phyloP scores from a whole-genome alignment of 176 grass and related monocot species.

The Elaeis guineensis region DNA sequence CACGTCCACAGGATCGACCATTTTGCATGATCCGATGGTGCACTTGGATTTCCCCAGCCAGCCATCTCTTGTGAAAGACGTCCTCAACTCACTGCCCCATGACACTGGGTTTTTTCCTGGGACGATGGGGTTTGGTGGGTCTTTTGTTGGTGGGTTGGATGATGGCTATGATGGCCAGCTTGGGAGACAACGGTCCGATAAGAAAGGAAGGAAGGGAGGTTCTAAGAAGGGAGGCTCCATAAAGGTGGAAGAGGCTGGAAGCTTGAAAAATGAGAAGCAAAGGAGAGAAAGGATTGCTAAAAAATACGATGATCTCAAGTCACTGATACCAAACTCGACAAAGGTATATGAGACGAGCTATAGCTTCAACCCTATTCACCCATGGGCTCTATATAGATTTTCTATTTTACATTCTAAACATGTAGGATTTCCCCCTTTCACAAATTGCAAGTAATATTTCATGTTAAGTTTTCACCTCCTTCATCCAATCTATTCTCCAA shows the following conservation, averaged over 20 bases:
- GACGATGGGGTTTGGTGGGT: background rate
- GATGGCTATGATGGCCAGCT: too few species aligned
- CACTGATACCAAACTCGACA: slow-evolving; percentile 60
- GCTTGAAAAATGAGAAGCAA: slow-evolving; percentile 57
- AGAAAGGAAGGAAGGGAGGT: slow-evolving; percentile 6
- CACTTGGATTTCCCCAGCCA: background rate
- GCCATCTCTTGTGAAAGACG: background rate
- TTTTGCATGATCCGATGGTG: background rate
- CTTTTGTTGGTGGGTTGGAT: too few species aligned
- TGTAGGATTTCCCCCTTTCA: too few species aligned
- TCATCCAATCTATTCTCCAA: too few species aligned
- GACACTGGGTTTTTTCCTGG: background rate
- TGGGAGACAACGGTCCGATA: background rate
- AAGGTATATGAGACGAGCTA: slow-evolving; percentile 21
- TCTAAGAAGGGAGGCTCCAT: slow-evolving; percentile 1
- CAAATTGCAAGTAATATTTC: too few species aligned
- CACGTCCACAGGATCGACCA: background rate
- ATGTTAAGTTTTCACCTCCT: too few species aligned
- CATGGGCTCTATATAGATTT: too few species aligned
- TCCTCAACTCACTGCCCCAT: slow-evolving; percentile 1
- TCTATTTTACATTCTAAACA: too few species aligned
- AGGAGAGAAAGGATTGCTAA: slow-evolving; percentile 50
- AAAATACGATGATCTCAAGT: slow-evolving; percentile 56
- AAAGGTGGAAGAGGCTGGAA: slow-evolving; percentile 32
- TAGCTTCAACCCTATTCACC: background rate